Base-by-base conservation (phyloP, 1,284 basidiomycete species). In the Gomphus bonarii region DNA sequence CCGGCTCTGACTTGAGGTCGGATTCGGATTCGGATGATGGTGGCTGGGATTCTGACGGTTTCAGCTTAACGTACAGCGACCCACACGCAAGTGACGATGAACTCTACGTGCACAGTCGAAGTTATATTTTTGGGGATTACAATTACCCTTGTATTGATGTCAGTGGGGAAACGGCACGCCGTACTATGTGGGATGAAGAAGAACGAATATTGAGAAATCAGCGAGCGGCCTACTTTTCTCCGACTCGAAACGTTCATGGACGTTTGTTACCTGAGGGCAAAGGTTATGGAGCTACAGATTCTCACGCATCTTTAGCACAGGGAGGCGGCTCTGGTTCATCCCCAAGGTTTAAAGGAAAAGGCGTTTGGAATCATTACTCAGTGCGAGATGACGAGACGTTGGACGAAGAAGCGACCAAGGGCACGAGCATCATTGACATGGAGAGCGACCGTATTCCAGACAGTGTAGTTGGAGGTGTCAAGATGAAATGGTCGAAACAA, bases 71-170 rank as follows among this genome's bases (percentile, higher is more conserved):
- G 16, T 88, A 88, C 64, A 82, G 79, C 3, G 81, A 81, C 38
- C 66, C 78, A 58, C 76, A 85, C 63, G 72, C 77, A 42, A 74
- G 73, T 59, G 83, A 94, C 69, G 82, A 90, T 67, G 74, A 78
- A 60, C 70, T 94, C 47, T 95, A 85, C 64, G 72, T 71, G 18
- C 76, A 87, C 53, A 84, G 85, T 64, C 78, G 81, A 63, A 76
- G 79, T 61, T 85, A 91, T 56, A 73, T 92, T 22, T 93, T 95
- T 64, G 97, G 95, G 9, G 93, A 97, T 72, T 93, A 94, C 66
- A 84, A 88, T 63, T 97, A 95, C 67, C 91, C 91, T 0, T 85
- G 84, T 62, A 85, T 95, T 59, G 93, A 95, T 65, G 84, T 91
- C 38, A 91, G 84, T 66, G 81, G 88, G 49, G 81, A 92, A 71